Conservation (phyloP, 1,139 yeast genomes). For the Pichia sorboxylosa region DNA sequence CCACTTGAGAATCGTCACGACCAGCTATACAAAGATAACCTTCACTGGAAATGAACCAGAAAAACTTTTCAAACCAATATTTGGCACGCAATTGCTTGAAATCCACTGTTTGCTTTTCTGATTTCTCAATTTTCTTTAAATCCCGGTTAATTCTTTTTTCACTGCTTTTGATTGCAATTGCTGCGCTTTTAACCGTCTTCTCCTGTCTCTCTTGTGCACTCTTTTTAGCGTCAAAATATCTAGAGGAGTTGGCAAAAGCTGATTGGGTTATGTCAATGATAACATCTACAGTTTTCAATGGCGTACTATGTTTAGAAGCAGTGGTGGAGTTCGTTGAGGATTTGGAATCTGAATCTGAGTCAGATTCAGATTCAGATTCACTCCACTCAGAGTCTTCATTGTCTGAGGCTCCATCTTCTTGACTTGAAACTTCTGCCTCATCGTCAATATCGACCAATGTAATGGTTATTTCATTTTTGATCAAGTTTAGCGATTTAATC, state of each 20-base stretch:
- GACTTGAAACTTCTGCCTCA: constrained; percentile 23
- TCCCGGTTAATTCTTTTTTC: constrained; percentile 70
- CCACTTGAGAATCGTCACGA: constrained; percentile 74
- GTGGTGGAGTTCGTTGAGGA: constrained; percentile 16
- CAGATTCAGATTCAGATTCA: constrained; percentile 23
- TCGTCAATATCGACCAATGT: constrained; percentile 39
- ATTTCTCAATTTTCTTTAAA: constrained; percentile 53
- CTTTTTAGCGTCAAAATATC: constrained; percentile 70
- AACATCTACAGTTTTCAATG: constrained; percentile 33
- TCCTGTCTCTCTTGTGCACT: constrained; percentile 67
- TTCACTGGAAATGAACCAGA: constrained; percentile 85
- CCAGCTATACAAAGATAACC: constrained; percentile 85
- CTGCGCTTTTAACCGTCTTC: constrained; percentile 71
- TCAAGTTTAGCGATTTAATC: constrained; percentile 63
- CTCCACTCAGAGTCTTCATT: constrained; percentile 23
- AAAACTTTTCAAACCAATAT: constrained; percentile 87
- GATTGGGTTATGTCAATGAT: constrained; percentile 59
- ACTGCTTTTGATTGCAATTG: constrained; percentile 72
- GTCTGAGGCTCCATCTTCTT: constrained; percentile 19
- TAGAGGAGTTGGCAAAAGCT: constrained; percentile 86
- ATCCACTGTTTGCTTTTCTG: constrained; percentile 37
- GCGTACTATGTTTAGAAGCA: constrained; percentile 8
- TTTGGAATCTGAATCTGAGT: constrained; percentile 28
- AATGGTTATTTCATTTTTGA: constrained; percentile 56
- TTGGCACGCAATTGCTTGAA: constrained; percentile 60